Conservation (phyloP, 768 basidiomycete species). For the Crassisporium funariophilum region DNA sequence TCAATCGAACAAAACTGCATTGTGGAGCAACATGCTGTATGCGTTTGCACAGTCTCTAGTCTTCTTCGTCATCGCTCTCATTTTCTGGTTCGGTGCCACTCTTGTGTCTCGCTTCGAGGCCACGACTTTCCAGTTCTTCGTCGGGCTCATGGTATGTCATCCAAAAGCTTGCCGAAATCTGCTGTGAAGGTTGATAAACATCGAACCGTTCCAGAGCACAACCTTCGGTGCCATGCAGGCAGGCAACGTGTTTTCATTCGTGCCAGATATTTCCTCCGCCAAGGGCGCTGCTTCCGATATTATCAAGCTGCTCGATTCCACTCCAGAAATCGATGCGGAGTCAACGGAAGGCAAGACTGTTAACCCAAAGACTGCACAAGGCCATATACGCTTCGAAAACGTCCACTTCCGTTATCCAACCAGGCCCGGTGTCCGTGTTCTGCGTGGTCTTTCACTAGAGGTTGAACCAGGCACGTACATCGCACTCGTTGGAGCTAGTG, state of each 20-base stretch:
- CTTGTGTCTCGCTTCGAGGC: conserved; percentile 57
- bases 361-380: conserved; percentile 44
- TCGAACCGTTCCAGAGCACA: conserved; percentile 48
- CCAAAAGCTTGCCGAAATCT: background rate
- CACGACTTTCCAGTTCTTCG: conserved; percentile 71
- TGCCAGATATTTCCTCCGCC: conserved; percentile 88
- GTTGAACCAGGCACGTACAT: conserved; percentile 80
- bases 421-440: conserved; percentile 78
- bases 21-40: conserved; percentile 66
- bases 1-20: conserved; percentile 58
- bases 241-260: conserved; percentile 81
- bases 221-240: conserved; percentile 86
- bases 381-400: conserved; percentile 76
- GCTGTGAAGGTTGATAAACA: conserved; percentile 1
- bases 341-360: conserved; percentile 62
- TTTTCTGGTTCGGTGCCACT: conserved; percentile 74
- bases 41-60: conserved; percentile 68
- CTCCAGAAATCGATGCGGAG: conserved; percentile 81
- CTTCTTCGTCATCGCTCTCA: conserved; percentile 80
- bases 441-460: conserved; percentile 73
- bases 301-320: conserved; percentile 72
- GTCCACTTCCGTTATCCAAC: conserved; percentile 92
- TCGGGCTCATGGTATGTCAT: conserved; percentile 71
- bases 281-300: conserved; percentile 76
- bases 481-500: conserved; percentile 83